Conservation (phyloP, 1,284 basidiomycete genomes). For the Ganoderma resinaceum region DNA sequence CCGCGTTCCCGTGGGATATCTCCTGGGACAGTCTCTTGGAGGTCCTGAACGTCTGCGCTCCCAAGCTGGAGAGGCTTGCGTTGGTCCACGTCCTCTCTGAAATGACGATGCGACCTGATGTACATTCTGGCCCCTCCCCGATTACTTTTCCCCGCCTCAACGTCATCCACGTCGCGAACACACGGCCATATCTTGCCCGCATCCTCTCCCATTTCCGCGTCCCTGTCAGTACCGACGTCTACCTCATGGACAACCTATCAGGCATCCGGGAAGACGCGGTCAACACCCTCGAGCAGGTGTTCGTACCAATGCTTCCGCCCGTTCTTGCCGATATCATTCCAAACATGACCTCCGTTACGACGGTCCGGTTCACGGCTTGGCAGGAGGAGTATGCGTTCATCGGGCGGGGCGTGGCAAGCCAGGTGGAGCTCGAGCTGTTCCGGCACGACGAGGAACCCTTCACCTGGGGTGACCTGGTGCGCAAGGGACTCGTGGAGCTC, state of each 20-base stretch:
- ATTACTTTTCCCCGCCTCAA: background rate
- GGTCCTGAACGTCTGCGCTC: background rate
- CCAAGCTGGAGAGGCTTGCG: background rate
- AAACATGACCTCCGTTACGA: background rate
- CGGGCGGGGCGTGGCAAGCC: background rate
- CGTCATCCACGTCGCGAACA: background rate
- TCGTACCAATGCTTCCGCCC: background rate
- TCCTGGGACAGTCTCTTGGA: background rate
- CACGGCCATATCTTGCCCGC: background rate
- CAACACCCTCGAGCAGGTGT: background rate
- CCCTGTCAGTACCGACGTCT: background rate
- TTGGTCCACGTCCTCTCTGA: background rate
- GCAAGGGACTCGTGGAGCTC: background rate
- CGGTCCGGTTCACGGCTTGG: background rate
- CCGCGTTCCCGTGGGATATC: background rate
- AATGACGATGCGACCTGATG: background rate
- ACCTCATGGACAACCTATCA: background rate
- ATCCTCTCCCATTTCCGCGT: background rate
- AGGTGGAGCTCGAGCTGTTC: background rate
- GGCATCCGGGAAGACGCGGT: background rate
- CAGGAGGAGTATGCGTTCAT: background rate
- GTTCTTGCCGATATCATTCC: background rate
- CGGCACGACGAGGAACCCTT: background rate
- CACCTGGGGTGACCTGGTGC: background rate
- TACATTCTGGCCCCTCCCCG: background rate